Base-by-base conservation (phyloP, 2,329 filamentous ascomycete species). In the Botrytis tulipae region DNA sequence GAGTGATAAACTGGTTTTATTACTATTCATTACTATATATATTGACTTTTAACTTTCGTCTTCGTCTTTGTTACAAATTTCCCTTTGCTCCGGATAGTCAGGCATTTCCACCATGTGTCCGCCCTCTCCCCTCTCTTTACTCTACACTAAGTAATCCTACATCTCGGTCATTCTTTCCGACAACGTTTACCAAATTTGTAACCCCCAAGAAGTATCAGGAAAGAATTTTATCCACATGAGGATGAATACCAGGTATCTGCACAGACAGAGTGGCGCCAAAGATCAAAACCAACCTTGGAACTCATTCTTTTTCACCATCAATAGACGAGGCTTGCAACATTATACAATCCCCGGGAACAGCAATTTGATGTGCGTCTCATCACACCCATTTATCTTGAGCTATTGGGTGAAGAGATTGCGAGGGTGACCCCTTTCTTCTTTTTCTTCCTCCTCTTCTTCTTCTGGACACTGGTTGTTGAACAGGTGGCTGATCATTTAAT, bases 311-410 rank as follows among this genome's bases (percentile, higher is more conserved):
- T 54, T 51, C 29, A n/a, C 63, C 63, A 51, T 51, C 63, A 66
- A 37, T 51, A 66, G 4, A 66, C 7, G 44, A 51, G 29, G 14
- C 22, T 66, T 66, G 63, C 61, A 32, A 44, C 40, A 66, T n/a
- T n/a, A n/a, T 22, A 35, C 35, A 37, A 3, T 16, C 20, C 22
- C 44, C 63, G 65, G 37, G 40, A 67, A 54, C 32, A 40, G 46
- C 65, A 67, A 67, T 67, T 67, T 67, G 32, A 32, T 67, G 25
- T 67, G 65, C 65, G 48, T 40, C 40, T 40, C n/a, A 67, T 40
- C 35, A 67, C 44, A 66, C 63, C 37, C 32, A 66, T 48, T 3
- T 1, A 66, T 37, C 22, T 48, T 37, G 29, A 66, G 44, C 35
- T 37, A 66, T 51, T 66, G 65, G 35, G n/a, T 6, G 46, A 40